Base-by-base conservation (phyloP, 495 filamentous ascomycete species). In the Penicillium robsamsonii region DNA sequence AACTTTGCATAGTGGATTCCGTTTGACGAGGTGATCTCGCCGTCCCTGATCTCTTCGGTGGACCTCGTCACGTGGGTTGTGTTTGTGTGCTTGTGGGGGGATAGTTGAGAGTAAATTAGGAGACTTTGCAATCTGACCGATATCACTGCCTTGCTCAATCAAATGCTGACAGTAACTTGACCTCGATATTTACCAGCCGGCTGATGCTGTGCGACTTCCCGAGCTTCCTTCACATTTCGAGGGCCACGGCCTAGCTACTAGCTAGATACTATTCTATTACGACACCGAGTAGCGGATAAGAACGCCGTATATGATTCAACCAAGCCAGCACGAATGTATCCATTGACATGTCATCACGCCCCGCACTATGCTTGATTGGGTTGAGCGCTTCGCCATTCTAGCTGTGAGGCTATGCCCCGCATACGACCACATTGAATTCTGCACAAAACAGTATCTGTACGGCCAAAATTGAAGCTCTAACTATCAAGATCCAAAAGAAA, bases 211-310 rank as follows among this genome's bases (percentile, higher is more conserved):
- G 40, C 11, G 11, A 22, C 40, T 42, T 42, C 18, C 18, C 40
- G 40, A 42, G 40, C 40, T 42, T 12, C 40, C 40, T 10, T 42
- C 18, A 11, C 18, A 42, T 18, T 18, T 12, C 18, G 9, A 17
- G 9, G n/a, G 75, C 86, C 59, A 25, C 22, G 20, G 18, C 29
- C 40, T 17, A 42, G 18, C 3, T 42, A 22, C 17, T 6, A 4
- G 40, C 7, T 6, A 9, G 18, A 10, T 17, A 42, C 17, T 42
- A 6, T 42, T 12, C 40, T 9, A 18, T 17, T 18, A 18, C n/a
- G n/a, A 5, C 10, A 8, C 9, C 18, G 4, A 20, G 40, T 12
- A 12, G 18, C 18, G 20, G 40, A 20, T 4, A 42, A 9, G 9
- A 42, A 11, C 9, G 18, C 18, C 10, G 40, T 9, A 20, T 33